Percentiles rank a stretch among this genome's conserved stretches.
Evolutionary conservation across 768 basidiomycete species (phyloP).

Genomic region (Rhodotorula kratochvilovae): DNA sequence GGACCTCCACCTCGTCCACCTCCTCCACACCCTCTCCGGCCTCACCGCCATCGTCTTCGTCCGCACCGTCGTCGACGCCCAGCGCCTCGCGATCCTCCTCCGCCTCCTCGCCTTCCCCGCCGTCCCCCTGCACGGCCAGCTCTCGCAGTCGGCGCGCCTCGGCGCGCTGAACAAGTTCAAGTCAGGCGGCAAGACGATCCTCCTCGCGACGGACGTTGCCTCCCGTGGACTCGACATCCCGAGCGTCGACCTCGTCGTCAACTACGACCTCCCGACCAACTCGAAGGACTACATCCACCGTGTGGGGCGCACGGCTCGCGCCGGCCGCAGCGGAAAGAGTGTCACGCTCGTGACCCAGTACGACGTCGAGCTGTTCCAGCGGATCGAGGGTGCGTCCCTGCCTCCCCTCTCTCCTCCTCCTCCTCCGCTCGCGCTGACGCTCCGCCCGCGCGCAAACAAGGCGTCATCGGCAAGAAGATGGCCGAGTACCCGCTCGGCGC

Average conservation of each 20-base stretch:
- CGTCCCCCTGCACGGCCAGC: conserved; percentile 89
- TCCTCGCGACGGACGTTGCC: conserved; percentile 95
- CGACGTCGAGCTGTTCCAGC: conserved; percentile 90
- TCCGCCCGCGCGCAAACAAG: background rate
- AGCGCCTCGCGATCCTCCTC: conserved; percentile 79
- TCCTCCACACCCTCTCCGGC: conserved; percentile 80
- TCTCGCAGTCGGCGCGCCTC: conserved; percentile 86
- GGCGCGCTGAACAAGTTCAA: conserved; percentile 94
- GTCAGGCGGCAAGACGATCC: conserved; percentile 78
- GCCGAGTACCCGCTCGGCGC: conserved; percentile 62
- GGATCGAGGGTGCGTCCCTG: conserved; percentile 63
- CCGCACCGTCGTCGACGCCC: conserved; percentile 87
- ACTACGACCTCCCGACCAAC: conserved; percentile 94
- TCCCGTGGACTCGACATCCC: conserved; percentile 96
- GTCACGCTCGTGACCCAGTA: conserved; percentile 98
- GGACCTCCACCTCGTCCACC: conserved; percentile 81
- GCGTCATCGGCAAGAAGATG: conserved; percentile 87
- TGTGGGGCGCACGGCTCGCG: conserved; percentile 94
- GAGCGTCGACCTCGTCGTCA: conserved; percentile 91
- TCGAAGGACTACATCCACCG: conserved; percentile 99
- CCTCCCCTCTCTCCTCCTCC: too few species aligned
- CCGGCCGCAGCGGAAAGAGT: conserved; percentile 92
- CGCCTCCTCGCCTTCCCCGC: conserved; percentile 89
- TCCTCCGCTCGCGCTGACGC: background rate
- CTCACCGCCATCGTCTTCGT: conserved; percentile 96